These are phyloP conservation scores for Phytopythium chamaehyphon DNA, from an alignment of 352 stramenopile genomes.

Conservation along the genomic window DNA sequence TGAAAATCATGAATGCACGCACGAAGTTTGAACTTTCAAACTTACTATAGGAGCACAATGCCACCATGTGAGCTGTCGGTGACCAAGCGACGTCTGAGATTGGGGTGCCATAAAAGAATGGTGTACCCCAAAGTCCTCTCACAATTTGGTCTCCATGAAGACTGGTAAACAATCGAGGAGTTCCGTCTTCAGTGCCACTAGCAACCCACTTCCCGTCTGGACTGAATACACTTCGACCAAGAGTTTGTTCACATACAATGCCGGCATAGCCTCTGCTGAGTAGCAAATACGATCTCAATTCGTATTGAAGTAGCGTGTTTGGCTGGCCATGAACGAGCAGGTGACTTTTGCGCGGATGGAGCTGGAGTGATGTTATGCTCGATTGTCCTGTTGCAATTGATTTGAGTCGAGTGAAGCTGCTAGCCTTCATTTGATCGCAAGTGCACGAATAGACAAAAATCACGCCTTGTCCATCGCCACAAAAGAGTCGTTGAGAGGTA, in stretches of 20 bases:
- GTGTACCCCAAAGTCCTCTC: conserved; percentile 41
- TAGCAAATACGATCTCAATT: conserved; percentile 67
- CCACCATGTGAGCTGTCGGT: conserved; percentile 52
- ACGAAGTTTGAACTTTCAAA: too few species aligned
- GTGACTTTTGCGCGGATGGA: conserved; percentile 64
- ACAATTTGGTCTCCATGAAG: conserved; percentile 43
- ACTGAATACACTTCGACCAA: conserved; percentile 53
- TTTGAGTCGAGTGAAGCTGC: conserved; percentile 39
- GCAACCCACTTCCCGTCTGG: conserved; percentile 62
- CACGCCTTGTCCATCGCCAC: conserved; percentile 39
- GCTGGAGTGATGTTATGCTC: conserved; percentile 45
- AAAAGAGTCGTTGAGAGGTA: conserved; percentile 44
- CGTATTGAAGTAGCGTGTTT: conserved; percentile 62
- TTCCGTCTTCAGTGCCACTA: conserved; percentile 57
- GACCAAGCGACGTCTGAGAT: conserved; percentile 63
- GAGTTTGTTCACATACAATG: conserved; percentile 36
- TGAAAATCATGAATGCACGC: too few species aligned
- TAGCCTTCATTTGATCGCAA: neutral
- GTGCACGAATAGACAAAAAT: conserved; percentile 38
- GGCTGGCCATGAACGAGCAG: conserved; percentile 63
- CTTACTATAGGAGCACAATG: conserved; percentile 56
- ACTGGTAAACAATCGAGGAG: conserved; percentile 50
- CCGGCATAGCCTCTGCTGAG: conserved; percentile 68
- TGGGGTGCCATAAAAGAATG: conserved; percentile 49
- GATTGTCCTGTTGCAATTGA: conserved; percentile 44